Percentiles rank a stretch among this genome's conserved stretches.
Conservation (phyloP, 176 grass and related monocot genomes). For the Phoenix dactylifera region DNA sequence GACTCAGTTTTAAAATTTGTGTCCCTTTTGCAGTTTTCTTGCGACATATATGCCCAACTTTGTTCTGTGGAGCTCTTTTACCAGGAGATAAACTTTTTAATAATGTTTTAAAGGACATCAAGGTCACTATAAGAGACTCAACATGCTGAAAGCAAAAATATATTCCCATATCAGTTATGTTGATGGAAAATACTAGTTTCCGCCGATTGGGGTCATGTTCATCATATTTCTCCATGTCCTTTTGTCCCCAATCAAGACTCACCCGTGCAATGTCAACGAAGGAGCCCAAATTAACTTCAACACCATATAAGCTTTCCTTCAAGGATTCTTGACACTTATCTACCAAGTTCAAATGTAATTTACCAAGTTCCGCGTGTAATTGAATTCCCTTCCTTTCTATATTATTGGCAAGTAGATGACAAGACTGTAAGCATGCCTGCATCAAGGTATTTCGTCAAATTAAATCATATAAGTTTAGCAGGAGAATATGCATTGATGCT, state of each 20-base stretch:
- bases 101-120: slow-evolving; percentile 64
- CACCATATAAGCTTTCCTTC: slow-evolving; percentile 31
- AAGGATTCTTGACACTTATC: slow-evolving; percentile 36
- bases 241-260: slow-evolving; percentile 60
- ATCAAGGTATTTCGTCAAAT: slow-evolving; percentile 28
- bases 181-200: slow-evolving; percentile 30
- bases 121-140: slow-evolving; percentile 60
- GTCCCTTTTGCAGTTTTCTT: slow-evolving; percentile 42
- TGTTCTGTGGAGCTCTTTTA: slow-evolving; percentile 41
- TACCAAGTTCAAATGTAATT: slow-evolving; percentile 46
- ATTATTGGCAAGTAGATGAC: slow-evolving; percentile 63
- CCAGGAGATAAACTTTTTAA: slow-evolving; percentile 52
- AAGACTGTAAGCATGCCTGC: slow-evolving; percentile 67
- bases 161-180: slow-evolving; percentile 58
- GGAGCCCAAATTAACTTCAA: slow-evolving; percentile 29
- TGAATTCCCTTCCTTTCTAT: slow-evolving; percentile 43
- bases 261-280: slow-evolving; percentile 47
- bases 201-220: slow-evolving; percentile 22
- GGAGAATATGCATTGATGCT: too few relatives aligned
- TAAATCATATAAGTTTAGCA: background rate
- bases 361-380: slow-evolving; percentile 47
- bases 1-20: slow-evolving; percentile 55
- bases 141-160: slow-evolving; percentile 56
- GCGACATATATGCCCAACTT: slow-evolving; percentile 27
- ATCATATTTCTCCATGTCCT: slow-evolving; percentile 36